These are phyloP conservation scores for Plectosphaerella sp. DNA, from an alignment of 2,329 filamentous ascomycete species.

Conservation along the genomic window DNA sequence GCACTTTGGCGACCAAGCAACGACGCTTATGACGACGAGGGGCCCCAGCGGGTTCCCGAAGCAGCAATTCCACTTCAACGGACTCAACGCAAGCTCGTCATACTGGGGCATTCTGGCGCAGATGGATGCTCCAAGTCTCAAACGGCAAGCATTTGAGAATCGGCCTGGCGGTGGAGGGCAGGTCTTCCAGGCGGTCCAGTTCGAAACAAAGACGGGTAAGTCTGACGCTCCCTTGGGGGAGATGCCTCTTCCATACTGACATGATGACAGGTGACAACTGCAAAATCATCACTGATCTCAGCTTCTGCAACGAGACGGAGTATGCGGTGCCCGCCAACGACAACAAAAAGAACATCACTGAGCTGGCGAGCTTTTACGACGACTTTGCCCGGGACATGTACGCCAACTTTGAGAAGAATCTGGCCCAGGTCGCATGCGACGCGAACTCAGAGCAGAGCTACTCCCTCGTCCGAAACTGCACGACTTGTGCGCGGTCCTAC, in stretches of 20 bases:
- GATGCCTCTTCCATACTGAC: neutral
- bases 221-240: slow-evolving; percentile 5
- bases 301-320: slow-evolving; percentile 82
- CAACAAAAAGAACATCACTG: slow-evolving; percentile 49
- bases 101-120: slow-evolving; percentile 74
- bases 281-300: slow-evolving; percentile 78
- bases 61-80: slow-evolving; percentile 81
- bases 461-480: slow-evolving; percentile 73
- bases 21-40: slow-evolving; percentile 63
- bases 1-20: slow-evolving; percentile 40
- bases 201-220: slow-evolving; percentile 73
- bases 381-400: slow-evolving; percentile 65
- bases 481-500: slow-evolving; percentile 75
- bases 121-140: slow-evolving; percentile 43
- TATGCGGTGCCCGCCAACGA: slow-evolving; percentile 87
- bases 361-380: slow-evolving; percentile 74
- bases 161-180: slow-evolving; percentile 65
- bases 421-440: slow-evolving; percentile 84
- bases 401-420: slow-evolving; percentile 71
- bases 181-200: slow-evolving; percentile 68
- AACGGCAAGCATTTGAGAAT: slow-evolving; percentile 20
- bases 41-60: slow-evolving; percentile 66
- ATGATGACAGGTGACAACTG: slow-evolving; percentile 65
- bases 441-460: slow-evolving; percentile 69
- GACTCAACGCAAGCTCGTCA: slow-evolving; percentile 64